Conservation (phyloP, 176 grass and related monocot genomes). For the Carex littledalei region DNA sequence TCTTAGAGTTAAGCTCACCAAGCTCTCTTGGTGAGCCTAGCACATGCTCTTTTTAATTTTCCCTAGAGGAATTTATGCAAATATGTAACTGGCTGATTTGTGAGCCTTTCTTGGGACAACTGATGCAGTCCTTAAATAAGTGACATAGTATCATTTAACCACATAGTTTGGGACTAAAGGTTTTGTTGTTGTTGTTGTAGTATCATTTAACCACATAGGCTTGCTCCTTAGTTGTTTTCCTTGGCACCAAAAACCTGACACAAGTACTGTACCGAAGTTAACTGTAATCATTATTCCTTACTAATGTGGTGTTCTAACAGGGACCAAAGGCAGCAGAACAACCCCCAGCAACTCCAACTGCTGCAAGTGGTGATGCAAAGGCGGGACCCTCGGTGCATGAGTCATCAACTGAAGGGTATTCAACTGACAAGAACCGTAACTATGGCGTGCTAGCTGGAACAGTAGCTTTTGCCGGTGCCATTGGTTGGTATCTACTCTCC, state of each 20-base stretch:
- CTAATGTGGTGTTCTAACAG: slow-evolving; percentile 28
- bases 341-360: slow-evolving; percentile 25
- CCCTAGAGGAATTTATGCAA: neutral
- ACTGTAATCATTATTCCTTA: neutral
- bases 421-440: slow-evolving; percentile 66
- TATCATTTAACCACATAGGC: neutral
- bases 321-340: slow-evolving; percentile 52
- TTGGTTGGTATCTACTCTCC: slow-evolving; percentile 84
- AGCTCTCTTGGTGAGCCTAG: too few species aligned
- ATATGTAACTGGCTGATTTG: neutral
- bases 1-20: too few species aligned
- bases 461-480: slow-evolving; percentile 39
- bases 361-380: slow-evolving; percentile 26
- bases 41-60: neutral
- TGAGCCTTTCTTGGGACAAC: neutral
- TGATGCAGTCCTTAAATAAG: neutral
- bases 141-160: neutral
- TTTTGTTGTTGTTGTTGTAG: too few species aligned
- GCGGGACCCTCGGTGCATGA: neutral
- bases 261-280: neutral
- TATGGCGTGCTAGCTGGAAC: slow-evolving; percentile 69
- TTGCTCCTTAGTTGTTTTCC: neutral
- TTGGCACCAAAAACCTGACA: neutral
- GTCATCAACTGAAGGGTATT: slow-evolving; percentile 41
- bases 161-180: neutral